Conservation (phyloP, 208 protist genomes). For the Acanthamoeba quina region DNA sequence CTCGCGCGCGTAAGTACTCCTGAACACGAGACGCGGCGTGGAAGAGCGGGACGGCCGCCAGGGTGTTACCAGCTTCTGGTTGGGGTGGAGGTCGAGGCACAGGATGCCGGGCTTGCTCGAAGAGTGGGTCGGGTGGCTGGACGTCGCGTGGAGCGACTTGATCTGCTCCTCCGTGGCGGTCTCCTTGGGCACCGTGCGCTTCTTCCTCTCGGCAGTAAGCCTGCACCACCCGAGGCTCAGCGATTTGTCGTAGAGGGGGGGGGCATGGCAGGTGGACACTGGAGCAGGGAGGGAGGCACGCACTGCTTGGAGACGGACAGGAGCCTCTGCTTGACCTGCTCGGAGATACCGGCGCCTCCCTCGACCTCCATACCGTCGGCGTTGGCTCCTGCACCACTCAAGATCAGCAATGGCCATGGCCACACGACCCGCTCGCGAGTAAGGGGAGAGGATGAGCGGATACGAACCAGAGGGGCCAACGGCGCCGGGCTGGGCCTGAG, state of each 20-base stretch:
- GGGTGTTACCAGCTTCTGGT: conserved; percentile 1
- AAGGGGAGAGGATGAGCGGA: background rate
- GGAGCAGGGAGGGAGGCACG: background rate
- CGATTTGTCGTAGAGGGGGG: too few species aligned
- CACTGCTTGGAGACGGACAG: conserved; percentile 58
- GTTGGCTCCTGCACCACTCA: background rate
- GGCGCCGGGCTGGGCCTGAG: background rate
- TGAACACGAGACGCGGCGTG: background rate
- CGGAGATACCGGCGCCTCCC: conserved; percentile 44
- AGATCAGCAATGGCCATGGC: background rate
- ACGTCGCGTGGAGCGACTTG: background rate
- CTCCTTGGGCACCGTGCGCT: conserved; percentile 79
- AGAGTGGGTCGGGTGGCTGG: conserved; percentile 49
- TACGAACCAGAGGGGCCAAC: background rate
- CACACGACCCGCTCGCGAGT: background rate
- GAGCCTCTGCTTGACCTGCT: conserved; percentile 72
- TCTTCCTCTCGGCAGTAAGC: conserved; percentile 68
- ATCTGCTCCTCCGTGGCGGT: conserved; percentile 80
- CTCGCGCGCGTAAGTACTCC: background rate
- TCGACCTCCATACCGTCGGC: conserved; percentile 60
- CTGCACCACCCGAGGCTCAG: background rate
- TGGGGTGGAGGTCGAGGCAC: conserved; percentile 78
- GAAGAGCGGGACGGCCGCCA: too few species aligned
- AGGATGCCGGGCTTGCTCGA: conserved; percentile 66
- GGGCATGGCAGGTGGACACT: too few species aligned